A percentile compares a stretch with the other conserved stretches of the same genome.
Evolutionary conservation across 805 yeast genomes (phyloP).

Genomic region (Candida broadrunensis): DNA sequence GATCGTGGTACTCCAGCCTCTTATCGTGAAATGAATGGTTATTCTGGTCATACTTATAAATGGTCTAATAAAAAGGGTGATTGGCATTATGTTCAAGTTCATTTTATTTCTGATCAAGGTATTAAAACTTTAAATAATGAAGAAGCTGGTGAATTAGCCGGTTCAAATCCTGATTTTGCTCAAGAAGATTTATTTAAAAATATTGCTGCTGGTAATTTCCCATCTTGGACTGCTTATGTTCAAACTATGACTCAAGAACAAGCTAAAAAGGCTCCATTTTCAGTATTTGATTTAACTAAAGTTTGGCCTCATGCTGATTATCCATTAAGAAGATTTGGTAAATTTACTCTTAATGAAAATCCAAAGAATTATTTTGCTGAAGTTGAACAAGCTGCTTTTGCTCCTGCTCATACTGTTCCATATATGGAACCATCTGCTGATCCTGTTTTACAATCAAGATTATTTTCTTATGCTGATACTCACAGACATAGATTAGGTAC

Average conservation of each 20-base stretch:
- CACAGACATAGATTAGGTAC: constrained; percentile 74
- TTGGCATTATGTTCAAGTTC: constrained; percentile 78
- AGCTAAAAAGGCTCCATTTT: constrained; percentile 71
- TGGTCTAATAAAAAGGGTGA: constrained; percentile 75
- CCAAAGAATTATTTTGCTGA: constrained; percentile 85
- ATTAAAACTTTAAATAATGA: constrained; percentile 51
- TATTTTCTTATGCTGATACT: constrained; percentile 74
- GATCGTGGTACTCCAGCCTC: constrained; percentile 83
- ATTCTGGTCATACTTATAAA: constrained; percentile 81
- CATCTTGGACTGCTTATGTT: constrained; percentile 81
- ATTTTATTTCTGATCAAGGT: constrained; percentile 66
- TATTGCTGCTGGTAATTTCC: constrained; percentile 73
- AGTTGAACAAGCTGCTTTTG: constrained; percentile 58
- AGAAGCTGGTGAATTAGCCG: constrained; percentile 65
- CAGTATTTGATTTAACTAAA: constrained; percentile 87
- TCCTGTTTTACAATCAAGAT: constrained; percentile 73
- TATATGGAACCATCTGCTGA: constrained; percentile 76
- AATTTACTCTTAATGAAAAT: constrained; percentile 73
- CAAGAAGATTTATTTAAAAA: constrained; percentile 77
- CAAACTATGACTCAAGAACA: constrained; percentile 85
- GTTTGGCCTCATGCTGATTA: constrained; percentile 87
- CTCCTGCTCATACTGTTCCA: constrained; percentile 72
- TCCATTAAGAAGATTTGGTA: constrained; percentile 86
- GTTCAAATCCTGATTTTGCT: constrained; percentile 79
- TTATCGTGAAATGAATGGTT: constrained; percentile 77